Evolutionary conservation across 441 rosid species (phyloP).

Genomic region (Gossypium schwendimanii): DNA sequence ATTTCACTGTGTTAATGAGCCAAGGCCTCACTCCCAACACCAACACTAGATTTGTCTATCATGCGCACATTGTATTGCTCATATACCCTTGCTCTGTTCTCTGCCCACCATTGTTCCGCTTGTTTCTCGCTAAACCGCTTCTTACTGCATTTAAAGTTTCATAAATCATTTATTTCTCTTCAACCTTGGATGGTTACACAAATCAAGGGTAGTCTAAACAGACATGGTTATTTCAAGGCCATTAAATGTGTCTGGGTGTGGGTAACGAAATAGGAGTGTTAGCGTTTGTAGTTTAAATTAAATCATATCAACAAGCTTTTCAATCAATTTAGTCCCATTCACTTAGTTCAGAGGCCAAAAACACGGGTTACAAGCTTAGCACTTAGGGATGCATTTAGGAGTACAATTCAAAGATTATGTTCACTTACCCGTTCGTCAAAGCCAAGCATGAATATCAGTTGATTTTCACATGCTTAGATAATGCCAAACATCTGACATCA

Average conservation of each 20-base stretch:
- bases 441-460: not conserved
- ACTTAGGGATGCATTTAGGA: not conserved
- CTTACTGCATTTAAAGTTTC: slow-evolving; percentile 47
- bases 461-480: not conserved
- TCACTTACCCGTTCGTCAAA: not conserved
- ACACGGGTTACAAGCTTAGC: not conserved
- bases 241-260: not conserved
- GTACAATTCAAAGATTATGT: not conserved
- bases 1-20: slow-evolving; percentile 35
- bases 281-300: not conserved
- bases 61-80: slow-evolving; percentile 74
- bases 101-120: slow-evolving; percentile 98
- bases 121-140: slow-evolving; percentile 86
- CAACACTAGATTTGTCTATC: slow-evolving; percentile 61
- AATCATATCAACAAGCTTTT: not conserved
- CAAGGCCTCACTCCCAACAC: slow-evolving; percentile 60
- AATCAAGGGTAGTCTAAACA: not conserved
- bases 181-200: not conserved
- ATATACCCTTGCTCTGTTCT: slow-evolving; percentile 80
- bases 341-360: not conserved
- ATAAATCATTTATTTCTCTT: not conserved
- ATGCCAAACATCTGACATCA: not conserved
- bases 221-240: not conserved
- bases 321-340: not conserved
- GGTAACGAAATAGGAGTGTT: not conserved